phyloP scores from a whole-genome alignment of 306 rosid genomes.

The Abrus precatorius region DNA sequence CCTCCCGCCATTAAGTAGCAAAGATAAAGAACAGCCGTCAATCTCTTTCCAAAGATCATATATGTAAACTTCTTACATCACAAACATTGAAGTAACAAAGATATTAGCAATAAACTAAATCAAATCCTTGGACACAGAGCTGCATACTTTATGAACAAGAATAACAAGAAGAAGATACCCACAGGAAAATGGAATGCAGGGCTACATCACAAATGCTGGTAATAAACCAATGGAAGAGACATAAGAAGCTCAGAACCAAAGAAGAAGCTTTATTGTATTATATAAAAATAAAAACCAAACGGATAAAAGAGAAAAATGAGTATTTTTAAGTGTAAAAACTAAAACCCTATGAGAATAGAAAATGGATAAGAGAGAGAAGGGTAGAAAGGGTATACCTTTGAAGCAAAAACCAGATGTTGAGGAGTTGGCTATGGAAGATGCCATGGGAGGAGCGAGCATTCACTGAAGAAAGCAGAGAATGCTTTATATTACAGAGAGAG shows the following conservation, averaged over 20 bases:
- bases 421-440: slow-evolving; percentile 47
- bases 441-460: slow-evolving; percentile 46
- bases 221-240: slow-evolving; percentile 17
- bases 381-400: slow-evolving; percentile 47
- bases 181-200: background rate
- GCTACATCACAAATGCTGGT: slow-evolving; percentile 35
- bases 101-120: background rate
- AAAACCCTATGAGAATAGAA: slow-evolving; percentile 48
- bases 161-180: slow-evolving; percentile 8
- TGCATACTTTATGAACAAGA: slow-evolving; percentile 18
- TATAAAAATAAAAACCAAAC: background rate
- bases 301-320: background rate
- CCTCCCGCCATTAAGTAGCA: slow-evolving; percentile 21
- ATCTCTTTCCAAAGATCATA: slow-evolving; percentile 27
- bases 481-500: slow-evolving; percentile 6
- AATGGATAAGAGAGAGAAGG: background rate
- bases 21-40: slow-evolving; percentile 4
- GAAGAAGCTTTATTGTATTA: background rate
- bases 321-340: background rate
- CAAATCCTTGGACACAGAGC: slow-evolving; percentile 7
- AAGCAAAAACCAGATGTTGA: slow-evolving; percentile 46
- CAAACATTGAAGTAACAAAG: background rate
- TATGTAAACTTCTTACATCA: slow-evolving; percentile 9
- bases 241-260: slow-evolving; percentile 27
- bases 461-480: background rate